Base-by-base conservation (phyloP, 352 stramenopile species). In the Blastocystis hominis region DNA sequence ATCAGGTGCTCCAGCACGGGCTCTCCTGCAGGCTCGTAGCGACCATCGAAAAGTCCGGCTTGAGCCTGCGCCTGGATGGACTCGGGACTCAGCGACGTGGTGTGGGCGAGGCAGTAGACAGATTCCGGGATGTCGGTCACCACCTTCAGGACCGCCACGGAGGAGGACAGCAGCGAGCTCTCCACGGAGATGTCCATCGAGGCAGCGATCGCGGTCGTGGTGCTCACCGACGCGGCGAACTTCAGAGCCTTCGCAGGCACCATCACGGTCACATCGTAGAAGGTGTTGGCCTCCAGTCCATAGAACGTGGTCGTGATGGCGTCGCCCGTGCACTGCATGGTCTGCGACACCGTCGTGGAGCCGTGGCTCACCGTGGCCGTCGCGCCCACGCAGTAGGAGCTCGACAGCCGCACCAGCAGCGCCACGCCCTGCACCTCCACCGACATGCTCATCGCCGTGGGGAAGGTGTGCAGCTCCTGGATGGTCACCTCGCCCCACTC, bases 31-130 rank as follows among this genome's bases (percentile, higher is more conserved):
- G 68, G 68, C 50, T 24, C 42, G 30, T 62, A 64, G 30, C 30
- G 40, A 17, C 20, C 53, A 13, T 64, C 50, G 7, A 80, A 38
- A 9, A 80, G 24, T 36, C 70, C 70, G 0, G 44, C 47, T 17
- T 17, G 17, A 17, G 42, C 15, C 70, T 80, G 7, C 70, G 17
- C 36, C 24, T 62, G 40, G 24, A 80, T 24, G 0, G 17, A 9
- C n/a, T 80, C 70, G 10, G 5, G 6, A 40, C 15, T 13, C 24
- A 80, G 20, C 10, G 9, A 24, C 20, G 6, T 17, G n/a, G 38
- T 66, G 40, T 54, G 30, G 13, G 70, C 70, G 38, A 64, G 4
- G 30, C 70, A 80, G 54, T 80, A 80, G 20, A 80, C 70, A 6
- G n/a, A 7, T 6, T 80, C 70, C 20, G 44, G 40, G 10, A 30